Conservation (phyloP, 2,329 filamentous ascomycete species). For the Podosphaera fusca region DNA sequence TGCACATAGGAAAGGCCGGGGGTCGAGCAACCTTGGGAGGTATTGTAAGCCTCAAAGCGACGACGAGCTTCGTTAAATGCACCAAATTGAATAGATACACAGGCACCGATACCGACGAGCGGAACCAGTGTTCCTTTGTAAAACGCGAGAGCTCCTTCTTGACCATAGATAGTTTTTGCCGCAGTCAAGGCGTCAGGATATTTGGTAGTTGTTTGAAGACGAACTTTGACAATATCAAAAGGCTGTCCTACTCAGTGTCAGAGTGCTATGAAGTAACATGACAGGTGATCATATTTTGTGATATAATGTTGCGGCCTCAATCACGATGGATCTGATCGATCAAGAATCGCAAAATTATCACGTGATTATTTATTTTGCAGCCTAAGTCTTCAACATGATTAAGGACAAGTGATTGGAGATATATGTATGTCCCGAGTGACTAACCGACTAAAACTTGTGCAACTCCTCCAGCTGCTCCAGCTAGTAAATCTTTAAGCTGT, state of each 20-base stretch:
- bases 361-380: too few relatives aligned
- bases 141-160: conserved; percentile 77
- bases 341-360: too few relatives aligned
- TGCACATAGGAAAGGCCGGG: conserved; percentile 49
- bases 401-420: too few relatives aligned
- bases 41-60: conserved; percentile 57
- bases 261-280: too few relatives aligned
- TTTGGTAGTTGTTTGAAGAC: conserved; percentile 67
- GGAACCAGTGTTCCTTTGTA: conserved; percentile 97
- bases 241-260: conserved; percentile 29
- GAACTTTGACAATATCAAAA: conserved; percentile 91
- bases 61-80: conserved; percentile 86
- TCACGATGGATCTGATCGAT: too few relatives aligned
- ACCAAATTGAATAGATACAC: conserved; percentile 94
- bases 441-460: conserved; percentile 84
- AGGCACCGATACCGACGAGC: conserved; percentile 85
- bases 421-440: conserved; percentile 14
- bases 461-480: conserved; percentile 75
- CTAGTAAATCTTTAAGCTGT: conserved; percentile 57
- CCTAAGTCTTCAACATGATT: too few relatives aligned
- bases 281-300: too few relatives aligned
- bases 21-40: conserved; percentile 18
- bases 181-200: conserved; percentile 64
- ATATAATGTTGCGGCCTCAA: too few relatives aligned
- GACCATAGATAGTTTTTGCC: conserved; percentile 61